phyloP scores from a whole-genome alignment of 2,329 filamentous ascomycete species.

The Fusarium agapanthi region DNA sequence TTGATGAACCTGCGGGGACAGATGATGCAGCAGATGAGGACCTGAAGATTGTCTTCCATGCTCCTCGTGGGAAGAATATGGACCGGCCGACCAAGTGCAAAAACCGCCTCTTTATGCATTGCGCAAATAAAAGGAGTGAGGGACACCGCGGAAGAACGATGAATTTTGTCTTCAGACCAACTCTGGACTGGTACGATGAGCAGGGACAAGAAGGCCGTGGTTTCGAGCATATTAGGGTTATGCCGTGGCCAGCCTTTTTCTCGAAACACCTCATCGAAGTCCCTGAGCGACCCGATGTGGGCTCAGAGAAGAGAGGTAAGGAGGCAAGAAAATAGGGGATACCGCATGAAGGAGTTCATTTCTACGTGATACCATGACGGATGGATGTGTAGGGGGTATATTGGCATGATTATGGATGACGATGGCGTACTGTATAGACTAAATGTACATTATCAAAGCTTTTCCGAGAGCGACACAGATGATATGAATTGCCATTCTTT shows the following conservation, averaged over 20 bases:
- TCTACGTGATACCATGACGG: conserved; percentile 9
- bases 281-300: conserved; percentile 25
- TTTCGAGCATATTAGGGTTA: conserved; percentile 59
- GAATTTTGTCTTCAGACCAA: conserved; percentile 56
- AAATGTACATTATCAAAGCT: conserved; percentile 1
- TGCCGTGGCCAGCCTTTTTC: conserved; percentile 54
- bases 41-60: conserved; percentile 56
- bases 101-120: conserved; percentile 57
- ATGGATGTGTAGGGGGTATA: conserved; percentile 16
- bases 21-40: conserved; percentile 21
- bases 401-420: conserved; percentile 6
- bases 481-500: not conserved
- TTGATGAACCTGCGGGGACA: conserved; percentile 5
- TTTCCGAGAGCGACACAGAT: not conserved
- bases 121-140: conserved; percentile 19
- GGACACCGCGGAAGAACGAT: not conserved
- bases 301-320: not conserved
- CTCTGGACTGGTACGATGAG: conserved; percentile 61
- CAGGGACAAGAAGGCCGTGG: conserved; percentile 58
- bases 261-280: conserved; percentile 40
- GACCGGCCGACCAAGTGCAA: conserved; percentile 45
- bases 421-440: not conserved
- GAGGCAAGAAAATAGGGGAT: not conserved
- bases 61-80: conserved; percentile 48
- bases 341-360: not conserved